phyloP scores from a whole-genome alignment of 805 yeast species.

The Candida chauliodis region DNA sequence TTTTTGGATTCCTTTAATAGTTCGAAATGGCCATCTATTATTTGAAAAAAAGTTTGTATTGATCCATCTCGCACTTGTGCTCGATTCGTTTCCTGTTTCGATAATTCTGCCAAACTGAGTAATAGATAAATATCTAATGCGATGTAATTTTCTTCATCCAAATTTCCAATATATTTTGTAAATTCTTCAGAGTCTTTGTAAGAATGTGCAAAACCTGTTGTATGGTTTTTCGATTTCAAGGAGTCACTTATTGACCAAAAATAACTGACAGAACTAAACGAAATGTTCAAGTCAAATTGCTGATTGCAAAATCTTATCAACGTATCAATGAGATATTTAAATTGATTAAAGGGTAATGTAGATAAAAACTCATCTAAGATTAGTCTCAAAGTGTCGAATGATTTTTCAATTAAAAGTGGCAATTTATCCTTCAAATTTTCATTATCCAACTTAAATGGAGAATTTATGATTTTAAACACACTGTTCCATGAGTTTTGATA shows the following conservation, averaged over 20 bases:
- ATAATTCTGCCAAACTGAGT: constrained; percentile 56
- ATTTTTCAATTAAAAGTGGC: constrained; percentile 52
- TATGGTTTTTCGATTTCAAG: constrained; percentile 23
- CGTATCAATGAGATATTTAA: constrained; percentile 66
- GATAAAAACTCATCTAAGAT: constrained; percentile 82
- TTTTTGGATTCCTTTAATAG: constrained; percentile 59
- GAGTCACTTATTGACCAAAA: constrained; percentile 91
- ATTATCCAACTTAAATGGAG: constrained; percentile 48
- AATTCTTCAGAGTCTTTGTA: constrained; percentile 8
- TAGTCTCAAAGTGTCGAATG: constrained; percentile 80
- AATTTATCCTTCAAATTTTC: constrained; percentile 44
- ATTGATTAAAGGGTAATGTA: constrained; percentile 62
- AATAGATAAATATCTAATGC: constrained; percentile 43
- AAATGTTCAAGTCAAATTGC: constrained; percentile 70
- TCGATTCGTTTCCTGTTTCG: constrained; percentile 50
- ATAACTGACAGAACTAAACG: constrained; percentile 87
- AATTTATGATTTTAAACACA: constrained; percentile 58
- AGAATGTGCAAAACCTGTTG: not conserved
- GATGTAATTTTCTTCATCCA: constrained; percentile 7
- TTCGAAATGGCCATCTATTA: constrained; percentile 67
- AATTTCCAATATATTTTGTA: constrained; percentile 6
- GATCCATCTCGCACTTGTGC: constrained; percentile 88
- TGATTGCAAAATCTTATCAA: constrained; percentile 72
- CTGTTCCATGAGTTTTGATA: constrained; percentile 65
- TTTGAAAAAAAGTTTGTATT: constrained; percentile 80